These are phyloP conservation scores for Curvularia lunata DNA, from an alignment of 2,329 filamentous ascomycete genomes.

Conservation along the genomic window DNA sequence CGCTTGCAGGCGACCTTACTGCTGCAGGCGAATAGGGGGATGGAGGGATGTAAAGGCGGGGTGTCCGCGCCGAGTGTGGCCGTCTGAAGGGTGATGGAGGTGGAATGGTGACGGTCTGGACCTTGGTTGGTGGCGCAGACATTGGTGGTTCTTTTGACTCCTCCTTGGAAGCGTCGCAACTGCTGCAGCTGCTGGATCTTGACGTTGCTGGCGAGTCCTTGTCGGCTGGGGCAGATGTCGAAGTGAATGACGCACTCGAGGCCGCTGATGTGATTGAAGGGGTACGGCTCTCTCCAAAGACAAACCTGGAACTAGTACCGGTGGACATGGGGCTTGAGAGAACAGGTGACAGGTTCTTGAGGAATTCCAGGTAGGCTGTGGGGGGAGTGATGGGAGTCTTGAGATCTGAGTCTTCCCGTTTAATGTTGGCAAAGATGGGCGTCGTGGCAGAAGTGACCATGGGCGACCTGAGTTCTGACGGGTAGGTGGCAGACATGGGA, in stretches of 20 bases:
- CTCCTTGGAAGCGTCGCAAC: constrained; percentile 42
- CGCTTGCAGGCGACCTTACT: constrained; percentile 72
- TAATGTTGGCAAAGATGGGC: constrained; percentile 64
- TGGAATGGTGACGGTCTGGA: constrained; percentile 64
- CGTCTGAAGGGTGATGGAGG: constrained; percentile 68
- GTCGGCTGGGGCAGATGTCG: constrained; percentile 42
- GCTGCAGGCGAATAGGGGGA: constrained; percentile 71
- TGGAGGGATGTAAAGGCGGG: constrained; percentile 74
- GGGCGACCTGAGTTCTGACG: constrained; percentile 66
- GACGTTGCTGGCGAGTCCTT: constrained; percentile 46
- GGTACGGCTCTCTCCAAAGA: constrained; percentile 53
- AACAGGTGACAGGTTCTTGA: constrained; percentile 77
- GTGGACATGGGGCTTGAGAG: constrained; percentile 72
- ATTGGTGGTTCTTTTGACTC: constrained; percentile 46
- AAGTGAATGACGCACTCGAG: constrained; percentile 46
- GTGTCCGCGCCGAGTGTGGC: constrained; percentile 65
- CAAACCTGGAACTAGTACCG: constrained; percentile 60
- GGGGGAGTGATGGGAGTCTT: constrained; percentile 92
- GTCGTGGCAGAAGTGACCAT: constrained; percentile 58
- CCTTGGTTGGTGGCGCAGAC: constrained; percentile 53
- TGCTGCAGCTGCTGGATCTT: constrained; percentile 49
- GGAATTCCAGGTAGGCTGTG: constrained; percentile 87
- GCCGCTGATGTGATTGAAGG: constrained; percentile 48
- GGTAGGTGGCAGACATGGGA: constrained; percentile 66
- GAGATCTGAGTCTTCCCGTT: constrained; percentile 64